These are phyloP conservation scores for Lathyrus aphaca DNA, from an alignment of 306 rosid species.

Conservation along the genomic window DNA sequence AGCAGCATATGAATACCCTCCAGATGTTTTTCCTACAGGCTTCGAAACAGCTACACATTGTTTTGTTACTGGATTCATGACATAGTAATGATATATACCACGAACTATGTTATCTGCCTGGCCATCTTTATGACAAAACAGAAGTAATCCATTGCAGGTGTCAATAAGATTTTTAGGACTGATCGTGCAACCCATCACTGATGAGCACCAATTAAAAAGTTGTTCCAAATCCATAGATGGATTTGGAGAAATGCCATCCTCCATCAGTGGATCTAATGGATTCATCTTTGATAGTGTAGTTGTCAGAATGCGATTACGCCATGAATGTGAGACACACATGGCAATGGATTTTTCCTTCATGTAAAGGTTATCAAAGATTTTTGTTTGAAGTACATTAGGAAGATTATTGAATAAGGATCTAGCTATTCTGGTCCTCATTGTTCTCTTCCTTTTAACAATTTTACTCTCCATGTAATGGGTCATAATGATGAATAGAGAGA, in stretches of 20 bases:
- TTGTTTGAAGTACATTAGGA: background rate
- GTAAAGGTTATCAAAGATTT: background rate
- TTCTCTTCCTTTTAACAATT: background rate
- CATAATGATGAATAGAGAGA: background rate
- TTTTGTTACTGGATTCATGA: background rate
- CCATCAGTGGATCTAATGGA: background rate
- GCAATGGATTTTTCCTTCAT: background rate
- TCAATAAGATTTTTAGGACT: background rate
- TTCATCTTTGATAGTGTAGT: background rate
- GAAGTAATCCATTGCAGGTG: background rate
- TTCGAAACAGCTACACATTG: background rate
- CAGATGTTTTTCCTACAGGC: background rate
- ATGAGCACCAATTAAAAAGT: background rate
- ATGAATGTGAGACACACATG: background rate
- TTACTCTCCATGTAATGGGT: background rate
- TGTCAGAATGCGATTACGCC: background rate
- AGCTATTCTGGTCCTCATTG: background rate
- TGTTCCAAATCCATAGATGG: background rate
- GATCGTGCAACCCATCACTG: background rate
- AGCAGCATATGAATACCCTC: background rate
- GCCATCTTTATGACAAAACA: conserved; percentile 5
- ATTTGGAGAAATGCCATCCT: background rate
- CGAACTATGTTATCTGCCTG: background rate
- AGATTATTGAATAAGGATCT: background rate
- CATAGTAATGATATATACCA: background rate